Evolutionary conservation across 805 yeast genomes (phyloP).

Genomic region (Candida xiaguanensis): DNA sequence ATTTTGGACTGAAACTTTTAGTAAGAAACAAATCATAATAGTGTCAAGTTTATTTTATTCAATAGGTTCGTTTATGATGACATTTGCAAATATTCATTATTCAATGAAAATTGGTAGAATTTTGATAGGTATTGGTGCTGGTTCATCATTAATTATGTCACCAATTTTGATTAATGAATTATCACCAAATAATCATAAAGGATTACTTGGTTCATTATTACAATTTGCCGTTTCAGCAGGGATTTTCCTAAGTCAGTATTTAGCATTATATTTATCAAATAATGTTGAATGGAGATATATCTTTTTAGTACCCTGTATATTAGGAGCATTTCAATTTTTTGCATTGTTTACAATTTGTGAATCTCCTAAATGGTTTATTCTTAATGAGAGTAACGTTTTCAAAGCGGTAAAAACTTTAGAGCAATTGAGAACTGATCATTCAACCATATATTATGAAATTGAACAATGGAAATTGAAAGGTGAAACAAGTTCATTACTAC

Average conservation of each 20-base stretch:
- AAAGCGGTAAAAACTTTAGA: constrained; percentile 27
- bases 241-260: constrained; percentile 30
- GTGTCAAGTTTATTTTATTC: constrained; percentile 20
- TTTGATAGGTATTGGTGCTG: constrained; percentile 36
- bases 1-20: constrained; percentile 18
- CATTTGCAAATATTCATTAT: constrained; percentile 17
- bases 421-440: constrained; percentile 26
- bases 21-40: constrained; percentile 22
- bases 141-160: constrained; percentile 35
- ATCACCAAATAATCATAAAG: constrained; percentile 37
- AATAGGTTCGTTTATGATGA: constrained; percentile 27
- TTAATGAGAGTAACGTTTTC: constrained; percentile 23
- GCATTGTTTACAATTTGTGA: constrained; percentile 34
- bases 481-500: constrained; percentile 10
- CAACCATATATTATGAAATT: constrained; percentile 30
- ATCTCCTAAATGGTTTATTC: constrained; percentile 42
- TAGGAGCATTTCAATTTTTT: constrained; percentile 26
- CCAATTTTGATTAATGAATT: constrained; percentile 39
- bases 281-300: constrained; percentile 36
- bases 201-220: constrained; percentile 37
- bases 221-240: constrained; percentile 39
- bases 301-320: constrained; percentile 21
- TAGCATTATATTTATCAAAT: constrained; percentile 31
- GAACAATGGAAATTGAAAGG: constrained; percentile 32
- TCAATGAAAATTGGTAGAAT: constrained; percentile 29